Evolutionary conservation across 75 land plant species (phyloP), one percentile per base, ranked within the genome.

Genomic region (Azolla pinnata): DNA sequence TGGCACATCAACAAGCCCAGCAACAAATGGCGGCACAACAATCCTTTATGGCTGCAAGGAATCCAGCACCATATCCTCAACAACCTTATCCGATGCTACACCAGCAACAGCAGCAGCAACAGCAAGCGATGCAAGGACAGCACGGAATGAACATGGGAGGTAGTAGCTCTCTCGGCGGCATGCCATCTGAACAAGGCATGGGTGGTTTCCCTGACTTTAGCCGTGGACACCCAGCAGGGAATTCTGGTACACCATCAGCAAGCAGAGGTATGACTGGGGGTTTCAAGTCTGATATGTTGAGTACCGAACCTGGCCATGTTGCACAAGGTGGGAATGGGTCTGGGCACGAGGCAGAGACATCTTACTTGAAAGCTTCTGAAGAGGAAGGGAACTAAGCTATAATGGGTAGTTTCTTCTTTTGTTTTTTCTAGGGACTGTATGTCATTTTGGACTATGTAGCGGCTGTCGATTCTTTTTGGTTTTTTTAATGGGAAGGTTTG

Each of bases 381-480:
- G 80, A 76, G 33, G 87, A 80, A 44, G 77, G 83, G 2, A 78
- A 80, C 59, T 69, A 23, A 46, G n/a, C n/a, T n/a, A n/a, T n/a
- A n/a, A n/a, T n/a, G n/a, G n/a, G n/a, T n/a, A n/a, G n/a, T n/a
- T n/a, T n/a, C n/a, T n/a, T n/a, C n/a, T n/a, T n/a, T n/a, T n/a
- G n/a, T n/a, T n/a, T n/a, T n/a, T n/a, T n/a, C n/a, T n/a, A n/a
- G n/a, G n/a, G n/a, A n/a, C n/a, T n/a, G n/a, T n/a, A n/a, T n/a
- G n/a, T n/a, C n/a, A n/a, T n/a, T n/a, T n/a, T n/a, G n/a, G n/a
- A n/a, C n/a, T n/a, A n/a, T n/a, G n/a, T n/a, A n/a, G n/a, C n/a
- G n/a, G n/a, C n/a, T n/a, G n/a, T n/a, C n/a, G n/a, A n/a, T n/a
- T n/a, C n/a, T n/a, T n/a, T n/a, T n/a, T n/a, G n/a, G n/a, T n/a